Conservation (phyloP, 2,329 filamentous ascomycete genomes). For the Fusarium nygamai region DNA sequence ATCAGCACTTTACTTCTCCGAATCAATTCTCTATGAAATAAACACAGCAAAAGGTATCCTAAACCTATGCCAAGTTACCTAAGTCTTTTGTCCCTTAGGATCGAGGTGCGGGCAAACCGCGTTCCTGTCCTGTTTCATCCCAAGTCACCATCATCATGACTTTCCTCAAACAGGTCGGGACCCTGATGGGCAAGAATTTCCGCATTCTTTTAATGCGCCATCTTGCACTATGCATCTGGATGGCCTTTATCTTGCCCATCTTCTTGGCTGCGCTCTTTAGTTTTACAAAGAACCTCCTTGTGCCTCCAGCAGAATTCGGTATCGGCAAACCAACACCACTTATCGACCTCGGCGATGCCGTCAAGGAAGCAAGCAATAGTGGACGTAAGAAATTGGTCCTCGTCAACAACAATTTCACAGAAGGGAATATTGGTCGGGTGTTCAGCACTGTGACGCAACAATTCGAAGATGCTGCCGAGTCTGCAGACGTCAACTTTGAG, state of each 20-base stretch:
- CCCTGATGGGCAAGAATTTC: constrained; percentile 70
- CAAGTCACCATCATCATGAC: constrained; percentile 53
- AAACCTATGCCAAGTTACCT: not conserved
- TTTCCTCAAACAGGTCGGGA: constrained; percentile 67
- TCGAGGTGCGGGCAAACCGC: not conserved
- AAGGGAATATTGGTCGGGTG: constrained; percentile 76
- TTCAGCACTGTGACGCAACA: constrained; percentile 70
- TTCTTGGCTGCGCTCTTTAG: constrained; percentile 68
- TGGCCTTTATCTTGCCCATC: constrained; percentile 69
- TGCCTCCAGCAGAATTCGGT: constrained; percentile 79
- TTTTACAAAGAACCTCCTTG: constrained; percentile 84
- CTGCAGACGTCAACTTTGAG: constrained; percentile 64
- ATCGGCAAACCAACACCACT: constrained; percentile 72
- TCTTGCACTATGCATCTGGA: constrained; percentile 60
- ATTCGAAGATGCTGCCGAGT: constrained; percentile 62
- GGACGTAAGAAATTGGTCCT: constrained; percentile 78
- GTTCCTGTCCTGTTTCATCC: not conserved
- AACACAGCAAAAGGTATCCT: not conserved
- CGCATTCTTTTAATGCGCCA: constrained; percentile 67
- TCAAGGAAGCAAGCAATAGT: constrained; percentile 62
- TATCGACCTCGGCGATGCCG: constrained; percentile 70
- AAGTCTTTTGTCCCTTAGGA: not conserved
- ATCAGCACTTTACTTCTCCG: not conserved
- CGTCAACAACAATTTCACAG: constrained; percentile 76
- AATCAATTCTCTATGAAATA: not conserved